A percentile compares a stretch with the other conserved stretches of the same genome.
These are phyloP conservation scores for Infundibulicybe gibba DNA, from an alignment of 768 basidiomycete genomes.

Conservation along the genomic window DNA sequence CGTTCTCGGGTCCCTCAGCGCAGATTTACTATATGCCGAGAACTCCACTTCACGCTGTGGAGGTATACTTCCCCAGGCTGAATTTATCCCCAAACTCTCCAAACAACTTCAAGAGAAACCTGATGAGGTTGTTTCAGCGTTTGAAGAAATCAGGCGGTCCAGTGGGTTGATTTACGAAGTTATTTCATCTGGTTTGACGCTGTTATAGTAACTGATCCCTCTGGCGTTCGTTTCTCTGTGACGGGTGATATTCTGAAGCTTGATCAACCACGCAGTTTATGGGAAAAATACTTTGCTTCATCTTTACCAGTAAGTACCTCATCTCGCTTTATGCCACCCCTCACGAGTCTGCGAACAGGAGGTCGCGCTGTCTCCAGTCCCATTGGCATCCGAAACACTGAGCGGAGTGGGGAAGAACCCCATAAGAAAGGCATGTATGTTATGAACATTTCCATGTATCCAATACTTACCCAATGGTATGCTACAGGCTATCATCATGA, in stretches of 20 bases:
- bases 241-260: constrained; percentile 81
- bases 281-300: constrained; percentile 66
- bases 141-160: constrained; percentile 68
- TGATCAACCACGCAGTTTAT: constrained; percentile 66
- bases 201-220: constrained; percentile 71
- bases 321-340: background rate
- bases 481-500: constrained; percentile 74
- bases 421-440: constrained; percentile 51
- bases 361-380: constrained; percentile 60
- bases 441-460: background rate
- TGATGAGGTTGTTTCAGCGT: constrained; percentile 63
- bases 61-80: constrained; percentile 68
- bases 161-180: constrained; percentile 38
- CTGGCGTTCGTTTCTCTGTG: constrained; percentile 84
- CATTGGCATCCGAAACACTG: constrained; percentile 63
- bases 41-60: constrained; percentile 66
- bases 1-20: constrained; percentile 71
- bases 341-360: constrained; percentile 28
- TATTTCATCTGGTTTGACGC: background rate
- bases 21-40: constrained; percentile 62
- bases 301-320: constrained; percentile 48
- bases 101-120: constrained; percentile 72
- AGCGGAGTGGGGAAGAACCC: constrained; percentile 75
- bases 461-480: constrained; percentile 6
- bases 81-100: constrained; percentile 75